A percentile compares a stretch with the other conserved stretches of the same genome.
Conservation (phyloP, 2,329 filamentous ascomycete species). For the Colletotrichum brevisporum region DNA sequence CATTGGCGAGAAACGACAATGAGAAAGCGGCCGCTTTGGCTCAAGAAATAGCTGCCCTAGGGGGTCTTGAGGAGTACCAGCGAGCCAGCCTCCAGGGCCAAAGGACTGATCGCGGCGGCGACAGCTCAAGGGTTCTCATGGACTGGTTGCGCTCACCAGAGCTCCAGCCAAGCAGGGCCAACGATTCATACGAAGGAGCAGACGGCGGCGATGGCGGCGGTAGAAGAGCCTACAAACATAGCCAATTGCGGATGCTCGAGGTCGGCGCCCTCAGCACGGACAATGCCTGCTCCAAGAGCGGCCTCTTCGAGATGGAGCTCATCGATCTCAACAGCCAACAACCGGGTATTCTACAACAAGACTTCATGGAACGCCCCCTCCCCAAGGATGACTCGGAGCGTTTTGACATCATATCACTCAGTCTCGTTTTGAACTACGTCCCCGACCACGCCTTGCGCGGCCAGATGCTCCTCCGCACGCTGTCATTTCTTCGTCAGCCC, state of each 20-base stretch:
- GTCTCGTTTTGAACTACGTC: constrained; percentile 94
- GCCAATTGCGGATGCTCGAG: constrained; percentile 80
- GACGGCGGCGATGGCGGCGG: neutral
- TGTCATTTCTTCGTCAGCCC: constrained; percentile 73
- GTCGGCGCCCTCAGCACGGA: constrained; percentile 87
- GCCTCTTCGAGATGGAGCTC: constrained; percentile 79
- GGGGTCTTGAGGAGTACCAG: constrained; percentile 75
- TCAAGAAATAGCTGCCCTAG: constrained; percentile 69
- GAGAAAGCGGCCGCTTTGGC: constrained; percentile 61
- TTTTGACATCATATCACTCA: constrained; percentile 93
- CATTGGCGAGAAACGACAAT: constrained; percentile 66
- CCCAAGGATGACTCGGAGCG: constrained; percentile 72
- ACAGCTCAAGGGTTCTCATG: constrained; percentile 75
- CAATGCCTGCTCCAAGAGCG: constrained; percentile 86
- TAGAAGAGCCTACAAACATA: neutral
- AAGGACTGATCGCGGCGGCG: constrained; percentile 74
- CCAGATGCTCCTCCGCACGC: constrained; percentile 85
- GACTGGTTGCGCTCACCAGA: constrained; percentile 68
- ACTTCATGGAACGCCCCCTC: constrained; percentile 91
- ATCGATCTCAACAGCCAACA: constrained; percentile 94
- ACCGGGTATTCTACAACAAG: constrained; percentile 85
- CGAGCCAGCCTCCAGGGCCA: constrained; percentile 79
- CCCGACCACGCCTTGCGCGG: constrained; percentile 82
- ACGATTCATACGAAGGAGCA: neutral
- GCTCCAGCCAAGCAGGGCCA: constrained; percentile 43